Base-by-base conservation (phyloP, 169 alveolate species). In the Plasmodium coatneyi region DNA sequence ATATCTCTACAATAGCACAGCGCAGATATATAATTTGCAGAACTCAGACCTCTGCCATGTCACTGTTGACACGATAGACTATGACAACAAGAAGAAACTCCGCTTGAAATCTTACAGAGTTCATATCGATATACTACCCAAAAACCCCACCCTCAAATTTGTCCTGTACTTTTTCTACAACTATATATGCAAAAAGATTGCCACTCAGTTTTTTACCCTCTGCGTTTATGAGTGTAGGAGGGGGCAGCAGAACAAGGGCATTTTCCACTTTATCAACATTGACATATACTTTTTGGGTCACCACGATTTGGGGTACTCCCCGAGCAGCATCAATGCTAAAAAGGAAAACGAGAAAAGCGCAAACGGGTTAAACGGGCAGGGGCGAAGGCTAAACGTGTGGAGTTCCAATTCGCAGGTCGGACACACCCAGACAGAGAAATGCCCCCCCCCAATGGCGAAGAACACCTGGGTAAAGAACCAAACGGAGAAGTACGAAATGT, bases 131-230 rank as follows among this genome's bases (percentile, higher is more conserved):
- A 81, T 91, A 3, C 39, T 91, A 36, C 95, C 95, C 19, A 91
- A 71, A 81, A 80, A 81, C 36, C 72, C 72, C 12, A 80, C 92
- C 12, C 78, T 91, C 32, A 70, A 81, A 91, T 71, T 91, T 41
- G 74, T 91, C 41, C 56, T 91, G 39, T 66, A 32, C 6, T 91
- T 91, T 80, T 91, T 91, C 56, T 91, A 91, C 46, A 70, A 91
- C 60, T 91, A 91, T 28, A 91, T 91, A 36, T 91, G 95, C 76
- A 91, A 81, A 49, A 91, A 91, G 52, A 91, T 91, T 28, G 25
- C 72, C 14, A 43, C 39, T 46, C 84, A 91, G 22, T 91, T 91
- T 54, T 81, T 91, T 34, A 91, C 84, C 41, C 41, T 91, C 46
- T 80, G 79, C 60, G 6, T 91, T 19, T 66, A 91, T 72, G 95